Evolutionary conservation across 208 protist species (phyloP), one percentile per base, ranked within the genome.

Genomic region (Blastocrithidia nonstop): DNA sequence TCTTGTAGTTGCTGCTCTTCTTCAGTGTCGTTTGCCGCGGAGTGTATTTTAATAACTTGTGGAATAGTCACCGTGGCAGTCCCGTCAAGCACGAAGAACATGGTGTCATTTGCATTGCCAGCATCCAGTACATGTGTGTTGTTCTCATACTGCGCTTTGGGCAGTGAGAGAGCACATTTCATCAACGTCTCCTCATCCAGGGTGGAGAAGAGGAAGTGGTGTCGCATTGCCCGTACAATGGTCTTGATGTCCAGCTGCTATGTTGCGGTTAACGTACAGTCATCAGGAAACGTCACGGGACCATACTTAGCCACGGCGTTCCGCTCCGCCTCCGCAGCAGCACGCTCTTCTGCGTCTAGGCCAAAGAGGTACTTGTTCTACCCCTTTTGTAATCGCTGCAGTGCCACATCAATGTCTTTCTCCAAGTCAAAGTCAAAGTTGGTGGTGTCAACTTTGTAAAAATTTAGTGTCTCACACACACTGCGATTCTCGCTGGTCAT

Each of bases 121-220:
- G 63, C 66, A 2, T 25, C 23, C 47, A 75, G 28, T 3, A 78
- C 15, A 45, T 45, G 42, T 17, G 47, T 40, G 1, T 51, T 63
- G 20, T 54, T 54, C 50, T 54, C 33, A 19, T 69, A 66, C 27
- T 32, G 31, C 24, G 45, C 50, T 3, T 69, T 45, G 29, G 80
- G 61, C 77, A 91, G 85, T 39, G 79, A 71, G 33, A 61, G 55
- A 2, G 68, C 68, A 24, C 79, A 54, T 54, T 56, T 66, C 8
- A 49, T 46, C 31, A 81, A 57, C 41, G 80, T 56, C 32, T 31
- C 58, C 43, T 83, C 78, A 48, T 88, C 73, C 8, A 83, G 51
- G 27, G 58, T 72, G 29, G 69, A 86, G 54, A 87, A 90, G 41
- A 86, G 57, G 40, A 67, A 80, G 50, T 81, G 73, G 20, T 46